Evolutionary conservation across 495 filamentous ascomycete genomes (phyloP).

Genomic region (Margaritispora aquatica): DNA sequence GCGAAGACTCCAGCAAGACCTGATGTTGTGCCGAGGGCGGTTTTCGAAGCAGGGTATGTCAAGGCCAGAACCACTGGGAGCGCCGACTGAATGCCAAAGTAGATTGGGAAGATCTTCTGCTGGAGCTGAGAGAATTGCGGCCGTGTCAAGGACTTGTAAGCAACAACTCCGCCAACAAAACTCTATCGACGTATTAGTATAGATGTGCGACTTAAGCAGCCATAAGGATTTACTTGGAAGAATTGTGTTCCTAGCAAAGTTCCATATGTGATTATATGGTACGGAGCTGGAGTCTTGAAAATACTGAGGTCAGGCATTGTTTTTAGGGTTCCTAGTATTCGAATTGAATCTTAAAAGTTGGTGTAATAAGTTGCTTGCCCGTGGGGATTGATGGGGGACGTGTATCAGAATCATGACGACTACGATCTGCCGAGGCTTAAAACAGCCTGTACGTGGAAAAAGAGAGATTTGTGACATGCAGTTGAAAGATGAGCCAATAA

Average conservation of each 20-base stretch:
- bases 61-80: constrained; percentile 68
- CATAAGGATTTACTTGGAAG: constrained; percentile 55
- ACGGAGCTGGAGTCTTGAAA: constrained; percentile 58
- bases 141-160: constrained; percentile 67
- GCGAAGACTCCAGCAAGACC: constrained; percentile 51
- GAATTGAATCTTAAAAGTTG: no score
- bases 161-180: constrained; percentile 70
- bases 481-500: no score
- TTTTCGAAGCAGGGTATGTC: constrained; percentile 60
- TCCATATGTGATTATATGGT: constrained; percentile 74
- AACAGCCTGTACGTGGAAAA: not conserved
- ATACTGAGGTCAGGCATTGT: constrained; percentile 38
- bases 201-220: not conserved
- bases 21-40: constrained; percentile 27
- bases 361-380: no score
- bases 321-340: not conserved
- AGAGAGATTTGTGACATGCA: not conserved
- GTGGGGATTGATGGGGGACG: not conserved
- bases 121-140: constrained; percentile 78
- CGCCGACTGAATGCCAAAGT: constrained; percentile 75
- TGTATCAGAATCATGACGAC: not conserved
- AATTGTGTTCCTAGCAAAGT: constrained; percentile 71
- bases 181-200: constrained; percentile 40
- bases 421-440: not conserved
- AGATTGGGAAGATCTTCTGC: constrained; percentile 72